Base-by-base conservation (phyloP, 176 grass and related monocot species). In the Stipa capillata region DNA sequence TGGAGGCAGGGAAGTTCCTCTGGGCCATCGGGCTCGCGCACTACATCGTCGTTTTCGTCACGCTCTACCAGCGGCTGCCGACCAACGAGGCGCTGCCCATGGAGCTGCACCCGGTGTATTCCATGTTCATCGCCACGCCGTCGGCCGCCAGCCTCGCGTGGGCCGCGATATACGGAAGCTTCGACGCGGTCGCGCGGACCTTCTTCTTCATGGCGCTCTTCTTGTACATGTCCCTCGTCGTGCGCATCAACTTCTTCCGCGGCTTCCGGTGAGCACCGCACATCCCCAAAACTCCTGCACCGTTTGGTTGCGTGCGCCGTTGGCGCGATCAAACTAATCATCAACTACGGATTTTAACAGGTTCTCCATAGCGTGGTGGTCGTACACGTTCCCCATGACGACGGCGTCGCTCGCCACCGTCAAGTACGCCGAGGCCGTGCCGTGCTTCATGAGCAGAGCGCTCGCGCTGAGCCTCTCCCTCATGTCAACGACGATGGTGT, bases 301-400 rank as follows among this genome's bases (percentile, higher is more conserved):
- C n/a, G n/a, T n/a, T n/a, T n/a, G n/a, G n/a, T n/a, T n/a, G n/a
- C n/a, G n/a, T n/a, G n/a, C 20, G n/a, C 35, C 18, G 20, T 5
- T 21, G 27, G 9, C 28, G 13, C 25, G 23, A 16, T 35, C 20
- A 14, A 7, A n/a, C n/a, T 31, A 56, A 72, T 15, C 41, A 4
- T 44, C 44, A 18, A 11, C 7, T 23, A 23, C 41, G 17, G 20
- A 13, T 27, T 16, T 8, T 16, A 10, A n/a, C 59, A 97, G 94
- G 85, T 98, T 98, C 80, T 98, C 95, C 40, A 69, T 98, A 32
- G 95, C 95, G 29, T 98, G 95, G 95, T 98, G 92, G 95, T 98
- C 95, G 5, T 98, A 98, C 83, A 98, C 95, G 40, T 98, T 98
- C 79, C 95, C 95, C 1, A 98, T 98, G 95, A 98, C 95, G 20